These are phyloP conservation scores for Hordeum pubiflorum DNA, from an alignment of 202 grass and related monocot genomes.

Conservation along the genomic window DNA sequence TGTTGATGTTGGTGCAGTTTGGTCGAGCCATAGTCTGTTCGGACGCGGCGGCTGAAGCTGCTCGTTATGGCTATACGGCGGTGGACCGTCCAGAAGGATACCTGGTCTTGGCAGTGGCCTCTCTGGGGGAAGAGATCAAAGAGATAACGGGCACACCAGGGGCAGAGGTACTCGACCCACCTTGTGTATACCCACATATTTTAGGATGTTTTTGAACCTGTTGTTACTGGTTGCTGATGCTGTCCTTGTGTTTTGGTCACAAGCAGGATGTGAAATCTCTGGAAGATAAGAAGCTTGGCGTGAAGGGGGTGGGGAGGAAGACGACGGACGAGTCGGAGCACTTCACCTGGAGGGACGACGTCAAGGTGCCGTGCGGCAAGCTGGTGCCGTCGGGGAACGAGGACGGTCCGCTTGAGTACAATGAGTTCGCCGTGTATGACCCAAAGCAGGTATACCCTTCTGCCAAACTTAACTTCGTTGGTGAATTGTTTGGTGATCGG, in stretches of 20 bases:
- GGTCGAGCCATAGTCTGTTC: constrained; percentile 71
- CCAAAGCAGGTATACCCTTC: constrained; percentile 53
- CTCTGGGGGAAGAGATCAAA: constrained; percentile 51
- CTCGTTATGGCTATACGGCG: constrained; percentile 67
- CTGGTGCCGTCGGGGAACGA: constrained; percentile 56
- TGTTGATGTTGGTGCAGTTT: constrained; percentile 31
- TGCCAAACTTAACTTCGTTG: too few species aligned
- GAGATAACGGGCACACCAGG: constrained; percentile 48
- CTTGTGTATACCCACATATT: background rate
- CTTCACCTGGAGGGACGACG: constrained; percentile 60
- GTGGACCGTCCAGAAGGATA: constrained; percentile 64
- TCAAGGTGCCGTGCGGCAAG: constrained; percentile 71
- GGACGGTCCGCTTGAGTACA: constrained; percentile 65
- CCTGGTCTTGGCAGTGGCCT: constrained; percentile 49
- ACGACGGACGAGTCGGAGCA: constrained; percentile 59
- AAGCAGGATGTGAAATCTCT: constrained; percentile 28
- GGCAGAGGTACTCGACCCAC: background rate
- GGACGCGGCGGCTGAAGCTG: constrained; percentile 60
- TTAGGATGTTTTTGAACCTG: background rate
- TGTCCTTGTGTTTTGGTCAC: background rate
- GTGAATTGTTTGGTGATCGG: background rate
- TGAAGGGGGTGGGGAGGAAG: constrained; percentile 62
- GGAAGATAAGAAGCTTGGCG: constrained; percentile 48
- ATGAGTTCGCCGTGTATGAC: constrained; percentile 71
- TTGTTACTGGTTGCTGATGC: background rate